These are phyloP conservation scores for Leccinum arenicola DNA, from an alignment of 768 basidiomycete genomes.

Conservation along the genomic window DNA sequence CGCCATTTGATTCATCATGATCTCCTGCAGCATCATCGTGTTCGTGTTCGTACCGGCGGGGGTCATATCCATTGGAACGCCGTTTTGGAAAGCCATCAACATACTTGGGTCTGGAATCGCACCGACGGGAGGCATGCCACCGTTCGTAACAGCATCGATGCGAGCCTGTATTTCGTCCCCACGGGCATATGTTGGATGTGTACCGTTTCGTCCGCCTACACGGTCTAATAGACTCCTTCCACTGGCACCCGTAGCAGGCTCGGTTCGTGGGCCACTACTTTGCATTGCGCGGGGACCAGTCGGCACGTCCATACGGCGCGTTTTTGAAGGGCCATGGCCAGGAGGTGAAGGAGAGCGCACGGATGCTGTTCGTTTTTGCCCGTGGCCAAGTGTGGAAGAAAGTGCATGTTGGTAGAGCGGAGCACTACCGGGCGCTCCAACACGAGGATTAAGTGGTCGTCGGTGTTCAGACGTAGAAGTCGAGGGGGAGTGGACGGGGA, in stretches of 20 bases:
- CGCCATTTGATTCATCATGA: slow-evolving; percentile 91
- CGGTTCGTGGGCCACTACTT: slow-evolving; percentile 20
- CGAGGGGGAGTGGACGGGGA: slow-evolving; percentile 21
- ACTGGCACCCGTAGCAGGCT: slow-evolving; percentile 16
- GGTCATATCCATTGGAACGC: slow-evolving; percentile 40
- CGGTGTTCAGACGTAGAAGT: slow-evolving; percentile 16
- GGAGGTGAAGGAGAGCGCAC: slow-evolving; percentile 66
- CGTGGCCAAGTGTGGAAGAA: slow-evolving; percentile 50
- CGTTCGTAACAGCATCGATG: slow-evolving; percentile 73
- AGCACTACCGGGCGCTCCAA: slow-evolving; percentile 29
- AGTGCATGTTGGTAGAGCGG: slow-evolving; percentile 72
- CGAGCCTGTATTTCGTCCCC: slow-evolving; percentile 75
- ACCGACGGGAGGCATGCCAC: slow-evolving; percentile 38
- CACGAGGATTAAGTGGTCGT: slow-evolving; percentile 48
- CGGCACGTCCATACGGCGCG: slow-evolving; percentile 72
- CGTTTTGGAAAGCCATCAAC: slow-evolving; percentile 47
- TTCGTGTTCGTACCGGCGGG: slow-evolving; percentile 58
- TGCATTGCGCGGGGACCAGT: slow-evolving; percentile 86
- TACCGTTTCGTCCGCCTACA: slow-evolving; percentile 56
- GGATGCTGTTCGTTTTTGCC: slow-evolving; percentile 64
- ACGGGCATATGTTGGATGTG: slow-evolving; percentile 32
- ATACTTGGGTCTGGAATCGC: slow-evolving; percentile 32
- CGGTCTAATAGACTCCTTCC: slow-evolving; percentile 77
- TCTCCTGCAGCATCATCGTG: slow-evolving; percentile 77
- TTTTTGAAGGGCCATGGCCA: slow-evolving; percentile 63